phyloP scores from a whole-genome alignment of 805 yeast species.

The Jamesozyma piceae region DNA sequence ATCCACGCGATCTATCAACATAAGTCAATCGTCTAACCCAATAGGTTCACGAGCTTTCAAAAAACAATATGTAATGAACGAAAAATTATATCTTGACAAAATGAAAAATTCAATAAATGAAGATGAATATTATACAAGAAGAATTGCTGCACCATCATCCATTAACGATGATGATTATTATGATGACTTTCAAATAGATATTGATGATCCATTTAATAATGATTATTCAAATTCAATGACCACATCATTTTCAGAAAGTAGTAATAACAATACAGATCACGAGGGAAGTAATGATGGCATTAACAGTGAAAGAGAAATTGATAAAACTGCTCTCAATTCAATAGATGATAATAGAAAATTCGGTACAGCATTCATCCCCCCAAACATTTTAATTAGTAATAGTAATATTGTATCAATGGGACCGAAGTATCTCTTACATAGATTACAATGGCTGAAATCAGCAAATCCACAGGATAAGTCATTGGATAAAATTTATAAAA shows the following conservation, averaged over 20 bases:
- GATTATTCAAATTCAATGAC: not conserved
- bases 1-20: slow-evolving; percentile 1
- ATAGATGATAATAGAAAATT: slow-evolving; percentile 19
- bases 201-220: slow-evolving; percentile 18
- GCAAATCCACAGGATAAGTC: slow-evolving; percentile 34
- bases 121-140: slow-evolving; percentile 70
- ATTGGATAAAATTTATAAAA: slow-evolving; percentile 10
- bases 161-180: slow-evolving; percentile 30
- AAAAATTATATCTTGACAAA: slow-evolving; percentile 53
- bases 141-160: slow-evolving; percentile 35
- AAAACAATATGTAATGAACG: slow-evolving; percentile 41
- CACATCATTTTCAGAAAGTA: not conserved
- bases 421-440: slow-evolving; percentile 17
- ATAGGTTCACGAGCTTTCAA: slow-evolving; percentile 15
- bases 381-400: slow-evolving; percentile 9
- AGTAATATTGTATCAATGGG: slow-evolving; percentile 22
- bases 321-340: not conserved
- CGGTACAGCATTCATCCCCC: slow-evolving; percentile 18
- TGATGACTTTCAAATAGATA: slow-evolving; percentile 18
- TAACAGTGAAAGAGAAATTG: not conserved
- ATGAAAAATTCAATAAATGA: slow-evolving; percentile 53
- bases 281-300: slow-evolving; percentile 18
- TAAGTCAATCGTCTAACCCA: not conserved
- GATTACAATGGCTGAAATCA: slow-evolving; percentile 31
- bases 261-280: not conserved